Base-by-base conservation (phyloP, 2,329 filamentous ascomycete species). In the Phialophora tarda region DNA sequence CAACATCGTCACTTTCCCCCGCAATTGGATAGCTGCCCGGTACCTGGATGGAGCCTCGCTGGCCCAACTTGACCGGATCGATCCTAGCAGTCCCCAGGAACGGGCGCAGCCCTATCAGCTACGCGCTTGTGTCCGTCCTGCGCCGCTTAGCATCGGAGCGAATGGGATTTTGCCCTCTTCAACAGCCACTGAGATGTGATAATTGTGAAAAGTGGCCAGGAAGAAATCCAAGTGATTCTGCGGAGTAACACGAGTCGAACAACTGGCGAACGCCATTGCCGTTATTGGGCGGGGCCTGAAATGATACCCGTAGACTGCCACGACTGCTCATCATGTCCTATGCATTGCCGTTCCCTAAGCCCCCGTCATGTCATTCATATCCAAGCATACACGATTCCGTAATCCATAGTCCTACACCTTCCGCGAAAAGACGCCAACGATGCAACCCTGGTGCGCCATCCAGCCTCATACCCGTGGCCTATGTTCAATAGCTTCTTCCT, bases 401-500 rank as follows among this genome's bases (percentile, higher is more conserved):
- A 51, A 58, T 61, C 57, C 32, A 17, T 32, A 23, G 21, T 57
- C 41, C 48, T 38, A 59, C 4, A 41, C 30, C 54, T n/a, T 34
- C 12, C 17, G 21, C 38, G 17, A 5, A 24, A 54, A 58, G 21
- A 23, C 28, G 55, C 48, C 41, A 59, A 14, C 26, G 23, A 55
- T n/a, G 53, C 53, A 12, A 21, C 26, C 23, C 53, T n/a, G 26
- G 54, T 54, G 48, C 59, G 26, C 21, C 32, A 23, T 54, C 44
- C 44, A 48, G 54, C 26, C 47, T 69, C 62, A 70, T 26, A 68
- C 38, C 21, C 66, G 61, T 24, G 69, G 69, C 38, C 64, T 41
- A 23, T 67, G 38, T 50, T 69, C 66, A 28, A 69, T 26, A 7
- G 41, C 67, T 56, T 71, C 66, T 61, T 67, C 66, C 30, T 67